Evolutionary conservation across 345 rosid genomes (phyloP).

Genomic region (Pistacia vera): DNA sequence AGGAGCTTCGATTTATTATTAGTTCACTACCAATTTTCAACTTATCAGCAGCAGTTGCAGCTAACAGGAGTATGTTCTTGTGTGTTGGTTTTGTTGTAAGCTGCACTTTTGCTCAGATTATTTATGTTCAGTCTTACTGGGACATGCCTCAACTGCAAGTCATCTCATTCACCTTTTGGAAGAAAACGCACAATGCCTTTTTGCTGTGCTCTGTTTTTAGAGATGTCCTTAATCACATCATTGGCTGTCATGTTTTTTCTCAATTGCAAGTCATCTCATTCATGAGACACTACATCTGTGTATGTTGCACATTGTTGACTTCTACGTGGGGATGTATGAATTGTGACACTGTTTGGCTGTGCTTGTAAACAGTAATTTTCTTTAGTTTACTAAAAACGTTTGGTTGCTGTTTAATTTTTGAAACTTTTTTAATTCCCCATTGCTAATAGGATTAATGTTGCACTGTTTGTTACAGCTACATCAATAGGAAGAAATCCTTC

Average conservation of each 20-base stretch:
- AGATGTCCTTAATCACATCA: neutral
- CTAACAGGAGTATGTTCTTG: conserved; percentile 68
- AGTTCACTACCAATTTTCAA: conserved; percentile 92
- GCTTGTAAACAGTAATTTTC: neutral
- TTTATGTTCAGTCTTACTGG: too few species aligned
- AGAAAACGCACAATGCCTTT: too few species aligned
- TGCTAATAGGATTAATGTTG: neutral
- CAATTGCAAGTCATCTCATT: neutral
- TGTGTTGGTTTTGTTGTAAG: neutral
- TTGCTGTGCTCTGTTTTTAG: neutral
- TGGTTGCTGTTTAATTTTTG: neutral
- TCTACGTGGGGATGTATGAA: neutral
- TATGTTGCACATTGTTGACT: neutral
- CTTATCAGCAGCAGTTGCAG: conserved; percentile 91
- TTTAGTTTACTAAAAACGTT: neutral
- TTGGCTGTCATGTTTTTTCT: neutral
- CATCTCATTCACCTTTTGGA: too few species aligned
- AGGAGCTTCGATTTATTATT: conserved; percentile 97
- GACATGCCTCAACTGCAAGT: too few species aligned
- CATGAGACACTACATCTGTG: neutral
- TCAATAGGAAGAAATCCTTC: conserved; percentile 72
- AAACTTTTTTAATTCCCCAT: neutral
- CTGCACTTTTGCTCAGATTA: neutral
- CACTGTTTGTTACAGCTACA: conserved; percentile 60
- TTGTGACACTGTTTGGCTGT: neutral